Evolutionary conservation across 2,329 filamentous ascomycete species (phyloP), one percentile per base, ranked within the genome.

Genomic region (Cercospora zeina): DNA sequence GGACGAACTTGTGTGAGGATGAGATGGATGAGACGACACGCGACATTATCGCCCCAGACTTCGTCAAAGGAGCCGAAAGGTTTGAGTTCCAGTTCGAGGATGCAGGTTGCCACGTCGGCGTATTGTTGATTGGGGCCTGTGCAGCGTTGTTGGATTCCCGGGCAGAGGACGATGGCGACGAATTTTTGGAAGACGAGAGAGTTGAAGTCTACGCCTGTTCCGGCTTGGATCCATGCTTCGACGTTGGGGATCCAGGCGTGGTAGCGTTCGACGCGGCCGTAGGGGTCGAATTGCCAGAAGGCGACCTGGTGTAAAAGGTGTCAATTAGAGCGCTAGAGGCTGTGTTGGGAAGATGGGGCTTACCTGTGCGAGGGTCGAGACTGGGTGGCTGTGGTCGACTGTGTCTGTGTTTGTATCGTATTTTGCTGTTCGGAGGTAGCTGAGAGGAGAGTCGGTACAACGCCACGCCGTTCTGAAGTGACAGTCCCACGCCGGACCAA

Each of bases 201-300:
- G 16, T 67, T 68, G 61, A 65, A 67, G 60, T 70, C 63, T 42
- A 67, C 59, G 19, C 67, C 68, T 10, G 71, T 71, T 16, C 68
- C 59, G 16, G 73, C 65, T 37, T 62, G 39, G 19, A 75, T 70
- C 75, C 76, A 80, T 50, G 71, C 65, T 62, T 76, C 71, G 24
- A 81, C 71, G 34, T 77, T 78, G 2, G 77, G 76, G 14, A 80
- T 76, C 72, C 75, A 79, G 16, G 78, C 77, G 65, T 81, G 77
- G 64, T 79, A 80, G 19, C 76, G 72, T 14, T 75, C 62, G 5
- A 80, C 78, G 11, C 72, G 75, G 45, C 80, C 80, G 3, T 72
- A 62, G 1, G 76, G 70, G 61, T 81, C 77, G 62, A 82, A 78
- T 33, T 74, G 76, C 79, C 79, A 83, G 63, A 81, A 83, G 0